Percentiles rank a stretch among this genome's conserved stretches.
Conservation (phyloP, 805 yeast species). For the Tetrapisispora arboricola region DNA sequence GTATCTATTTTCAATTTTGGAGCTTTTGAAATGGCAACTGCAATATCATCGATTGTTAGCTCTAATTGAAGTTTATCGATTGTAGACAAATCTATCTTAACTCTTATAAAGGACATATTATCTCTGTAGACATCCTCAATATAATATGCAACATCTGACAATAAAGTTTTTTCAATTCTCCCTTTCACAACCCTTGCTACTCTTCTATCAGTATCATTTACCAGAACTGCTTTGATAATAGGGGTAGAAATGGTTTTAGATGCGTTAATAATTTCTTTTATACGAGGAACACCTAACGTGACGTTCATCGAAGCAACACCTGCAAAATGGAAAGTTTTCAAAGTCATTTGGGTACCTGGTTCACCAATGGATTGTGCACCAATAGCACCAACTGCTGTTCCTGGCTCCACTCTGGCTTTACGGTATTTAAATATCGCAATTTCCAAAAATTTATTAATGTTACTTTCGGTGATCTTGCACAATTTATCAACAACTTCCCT, state of each 20-base stretch:
- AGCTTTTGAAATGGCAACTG: conserved; percentile 67
- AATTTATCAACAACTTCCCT: conserved; percentile 51
- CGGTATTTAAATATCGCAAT: conserved; percentile 75
- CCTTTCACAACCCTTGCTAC: conserved; percentile 99
- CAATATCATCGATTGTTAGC: conserved; percentile 75
- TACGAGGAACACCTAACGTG: conserved; percentile 98
- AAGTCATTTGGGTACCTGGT: conserved; percentile 98
- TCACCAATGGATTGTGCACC: conserved; percentile 99
- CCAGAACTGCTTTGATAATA: conserved; percentile 87
- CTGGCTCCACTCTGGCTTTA: conserved; percentile 92
- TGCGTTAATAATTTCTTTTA: conserved; percentile 96
- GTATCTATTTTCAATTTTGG: conserved; percentile 80
- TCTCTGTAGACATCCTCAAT: conserved; percentile 91
- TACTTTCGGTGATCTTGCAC: conserved; percentile 50
- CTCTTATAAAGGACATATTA: conserved; percentile 64
- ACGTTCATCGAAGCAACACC: conserved; percentile 99
- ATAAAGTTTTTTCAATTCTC: conserved; percentile 81
- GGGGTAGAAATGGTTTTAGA: conserved; percentile 93
- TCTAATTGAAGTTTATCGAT: conserved; percentile 88
- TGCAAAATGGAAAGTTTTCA: conserved; percentile 95
- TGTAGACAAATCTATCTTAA: conserved; percentile 72
- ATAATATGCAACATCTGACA: conserved; percentile 77
- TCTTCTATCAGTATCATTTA: conserved; percentile 87
- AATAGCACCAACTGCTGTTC: conserved; percentile 98
- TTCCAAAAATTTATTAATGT: conserved; percentile 57